Evolutionary conservation across 192 early-diverging fungal genomes (phyloP), one percentile per base, ranked within the genome.

Genomic region (Glomus cerebriforme): DNA sequence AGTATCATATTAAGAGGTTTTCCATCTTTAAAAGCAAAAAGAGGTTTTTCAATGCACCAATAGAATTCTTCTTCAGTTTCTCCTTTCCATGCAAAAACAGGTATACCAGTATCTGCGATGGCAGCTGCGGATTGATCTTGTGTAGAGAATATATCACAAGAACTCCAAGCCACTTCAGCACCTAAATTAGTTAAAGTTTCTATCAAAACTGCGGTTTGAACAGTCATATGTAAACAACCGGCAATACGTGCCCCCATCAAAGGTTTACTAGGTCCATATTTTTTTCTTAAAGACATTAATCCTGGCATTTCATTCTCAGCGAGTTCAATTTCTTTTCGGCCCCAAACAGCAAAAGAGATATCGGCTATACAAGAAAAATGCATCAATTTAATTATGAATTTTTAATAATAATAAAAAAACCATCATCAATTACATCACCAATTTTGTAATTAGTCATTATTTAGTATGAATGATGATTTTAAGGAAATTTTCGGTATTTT

Each of bases 301-400:
- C 97, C 96, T 79, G 96, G 96, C 97, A 99, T 99, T 91, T 99
- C 97, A 86, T 95, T 94, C 91, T 99, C 96, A 77, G 95, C 95
- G 72, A 91, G 88, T 85, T 95, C 93, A 83, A 96, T 94, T 86
- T 96, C 97, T 91, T 99, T 98, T 88, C 96, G 94, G 82, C 95
- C 97, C 90, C 92, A 99, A 80, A 94, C 95, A 82, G 96, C 95
- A 49, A 83, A 67, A 73, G 32, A 77, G 59, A 81, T 83, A 45
- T 85, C 84, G 59, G 81, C 82, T 76, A 47, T 31, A 68, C 10
- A 43, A 43, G 39, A 12, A 8, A 43, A 43, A 12, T 43, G 9
- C 4, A 37, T 37, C 37, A 1, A 37, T 37, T 37, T 37, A 43
- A 43, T 43, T 12, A 43, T 43, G 39, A 43, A 43, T 43, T 43